A percentile compares a stretch with the other conserved stretches of the same genome.
Conservation (phyloP, 345 rosid species). For the Geranium rotundifolium region DNA sequence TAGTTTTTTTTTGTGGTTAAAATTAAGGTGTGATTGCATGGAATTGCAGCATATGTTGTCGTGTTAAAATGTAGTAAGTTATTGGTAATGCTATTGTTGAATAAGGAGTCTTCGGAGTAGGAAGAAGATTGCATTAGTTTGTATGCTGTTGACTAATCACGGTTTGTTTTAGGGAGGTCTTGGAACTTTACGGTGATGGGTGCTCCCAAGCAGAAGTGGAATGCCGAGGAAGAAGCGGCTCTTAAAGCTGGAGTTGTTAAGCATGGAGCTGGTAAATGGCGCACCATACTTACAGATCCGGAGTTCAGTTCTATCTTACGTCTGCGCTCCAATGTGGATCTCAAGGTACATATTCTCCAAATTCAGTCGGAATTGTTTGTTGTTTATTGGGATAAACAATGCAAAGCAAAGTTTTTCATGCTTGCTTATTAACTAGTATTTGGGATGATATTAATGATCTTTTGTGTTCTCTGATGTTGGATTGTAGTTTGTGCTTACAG, state of each 20-base stretch:
- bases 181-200: constrained; percentile 40
- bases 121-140: not conserved
- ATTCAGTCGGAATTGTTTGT: too few species aligned
- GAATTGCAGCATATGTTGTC: not conserved
- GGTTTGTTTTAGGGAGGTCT: not conserved
- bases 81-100: too few species aligned
- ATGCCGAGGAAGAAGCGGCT: constrained; percentile 92
- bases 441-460: not conserved
- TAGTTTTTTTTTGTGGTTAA: not conserved
- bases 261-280: constrained; percentile 99
- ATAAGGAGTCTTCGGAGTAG: not conserved
- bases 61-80: not conserved
- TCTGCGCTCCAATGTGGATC: constrained; percentile 95
- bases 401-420: not conserved
- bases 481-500: not conserved
- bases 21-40: not conserved
- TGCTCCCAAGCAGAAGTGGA: constrained; percentile 99
- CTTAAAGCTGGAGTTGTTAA: constrained; percentile 82
- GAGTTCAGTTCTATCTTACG: constrained; percentile 76
- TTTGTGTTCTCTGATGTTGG: not conserved
- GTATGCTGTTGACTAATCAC: not conserved
- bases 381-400: not conserved
- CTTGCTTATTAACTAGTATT: not conserved
- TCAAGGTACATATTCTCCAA: constrained; percentile 46
- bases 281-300: constrained; percentile 93